Conservation (phyloP, 257 asterid species). For the Forsythia suspensa region DNA sequence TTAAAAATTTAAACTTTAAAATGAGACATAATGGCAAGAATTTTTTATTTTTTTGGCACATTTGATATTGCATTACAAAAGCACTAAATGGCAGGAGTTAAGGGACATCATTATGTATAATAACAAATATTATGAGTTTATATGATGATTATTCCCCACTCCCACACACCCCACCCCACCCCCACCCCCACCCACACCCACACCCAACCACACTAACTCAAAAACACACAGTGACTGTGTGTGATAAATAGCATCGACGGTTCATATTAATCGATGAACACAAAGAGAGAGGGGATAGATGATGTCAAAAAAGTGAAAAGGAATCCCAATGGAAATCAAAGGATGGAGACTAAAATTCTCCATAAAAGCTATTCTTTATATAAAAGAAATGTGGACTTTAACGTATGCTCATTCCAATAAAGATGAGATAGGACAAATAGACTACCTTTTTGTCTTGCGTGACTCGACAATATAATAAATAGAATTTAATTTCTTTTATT, state of each 20-base stretch:
- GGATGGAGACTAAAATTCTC: not conserved
- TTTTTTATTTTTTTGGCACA: too few relatives aligned
- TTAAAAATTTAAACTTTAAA: too few relatives aligned
- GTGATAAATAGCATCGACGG: too few relatives aligned
- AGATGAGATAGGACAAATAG: not conserved
- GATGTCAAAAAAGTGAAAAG: not conserved
- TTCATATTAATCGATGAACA: not conserved
- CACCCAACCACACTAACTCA: too few relatives aligned
- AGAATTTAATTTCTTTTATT: not conserved
- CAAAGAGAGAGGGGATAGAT: too few relatives aligned
- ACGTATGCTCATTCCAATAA: slow-evolving; percentile 15
- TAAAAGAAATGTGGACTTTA: slow-evolving; percentile 1
- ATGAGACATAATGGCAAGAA: too few relatives aligned
- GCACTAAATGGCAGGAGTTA: not conserved
- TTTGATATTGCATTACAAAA: too few relatives aligned
- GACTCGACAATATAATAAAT: not conserved
- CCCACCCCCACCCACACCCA: too few relatives aligned
- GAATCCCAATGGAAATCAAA: slow-evolving; percentile 20
- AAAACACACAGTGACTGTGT: too few relatives aligned
- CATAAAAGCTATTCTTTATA: too few relatives aligned
- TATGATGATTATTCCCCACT: too few relatives aligned
- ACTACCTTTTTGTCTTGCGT: not conserved
- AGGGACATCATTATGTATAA: not conserved
- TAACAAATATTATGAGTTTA: not conserved
- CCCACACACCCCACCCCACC: too few relatives aligned